A percentile compares a stretch with the other conserved stretches of the same genome.
phyloP scores from a whole-genome alignment of 164 flowering plant species.

The Magnolia officinalis region DNA sequence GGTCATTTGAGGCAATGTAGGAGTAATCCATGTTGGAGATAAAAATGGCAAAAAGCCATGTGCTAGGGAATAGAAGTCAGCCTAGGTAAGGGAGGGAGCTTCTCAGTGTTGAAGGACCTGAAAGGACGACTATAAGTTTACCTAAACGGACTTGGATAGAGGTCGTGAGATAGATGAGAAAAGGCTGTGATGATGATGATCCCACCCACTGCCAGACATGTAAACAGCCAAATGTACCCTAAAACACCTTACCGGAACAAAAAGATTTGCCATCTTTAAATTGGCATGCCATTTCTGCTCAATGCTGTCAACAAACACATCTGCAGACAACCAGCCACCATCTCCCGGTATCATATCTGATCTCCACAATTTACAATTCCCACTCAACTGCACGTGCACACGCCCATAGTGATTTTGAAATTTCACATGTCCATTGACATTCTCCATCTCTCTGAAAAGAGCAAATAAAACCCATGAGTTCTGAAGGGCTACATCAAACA shows the following conservation, averaged over 20 bases:
- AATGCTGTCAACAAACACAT: slow-evolving; percentile 77
- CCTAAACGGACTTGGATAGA: too few relatives aligned
- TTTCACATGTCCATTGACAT: slow-evolving; percentile 74
- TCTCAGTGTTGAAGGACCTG: too few relatives aligned
- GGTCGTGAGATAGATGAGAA: too few relatives aligned
- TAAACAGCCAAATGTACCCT: not conserved
- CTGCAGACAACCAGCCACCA: slow-evolving; percentile 90
- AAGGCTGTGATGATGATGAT: too few relatives aligned
- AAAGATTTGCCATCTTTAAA: slow-evolving; percentile 72
- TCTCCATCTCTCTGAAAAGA: slow-evolving; percentile 75
- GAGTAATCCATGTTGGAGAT: too few relatives aligned
- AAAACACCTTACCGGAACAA: slow-evolving; percentile 77
- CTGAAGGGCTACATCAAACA: not conserved
- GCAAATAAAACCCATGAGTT: slow-evolving; percentile 9
- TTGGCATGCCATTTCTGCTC: slow-evolving; percentile 97
- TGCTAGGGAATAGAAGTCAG: too few relatives aligned
- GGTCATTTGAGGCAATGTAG: too few relatives aligned
- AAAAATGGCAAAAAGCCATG: too few relatives aligned
- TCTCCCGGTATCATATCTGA: slow-evolving; percentile 52
- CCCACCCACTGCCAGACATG: too few relatives aligned
- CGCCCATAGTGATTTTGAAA: slow-evolving; percentile 89
- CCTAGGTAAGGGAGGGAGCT: too few relatives aligned
- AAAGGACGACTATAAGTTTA: too few relatives aligned
- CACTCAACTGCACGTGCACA: slow-evolving; percentile 75
- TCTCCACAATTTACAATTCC: slow-evolving; percentile 87